A percentile compares a stretch with the other conserved stretches of the same genome.
Evolutionary conservation across 2,329 filamentous ascomycete species (phyloP).

Genomic region (Fonsecaea nubica): DNA sequence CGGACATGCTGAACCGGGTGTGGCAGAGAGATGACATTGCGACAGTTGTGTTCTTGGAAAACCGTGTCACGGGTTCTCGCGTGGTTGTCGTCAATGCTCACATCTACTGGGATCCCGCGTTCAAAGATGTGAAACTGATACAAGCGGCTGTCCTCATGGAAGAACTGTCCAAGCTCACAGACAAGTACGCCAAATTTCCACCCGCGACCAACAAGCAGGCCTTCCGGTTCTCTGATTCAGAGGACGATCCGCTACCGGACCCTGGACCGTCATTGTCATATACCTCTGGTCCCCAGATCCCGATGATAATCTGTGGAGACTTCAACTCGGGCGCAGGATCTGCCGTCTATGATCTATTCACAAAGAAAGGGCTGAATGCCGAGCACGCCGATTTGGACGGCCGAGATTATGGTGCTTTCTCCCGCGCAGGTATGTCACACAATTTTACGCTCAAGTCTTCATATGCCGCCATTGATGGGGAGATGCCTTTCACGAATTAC

Average conservation of each 20-base stretch:
- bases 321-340: constrained; percentile 91
- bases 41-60: constrained; percentile 90
- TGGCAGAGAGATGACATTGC: constrained; percentile 99
- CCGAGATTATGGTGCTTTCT: constrained; percentile 91
- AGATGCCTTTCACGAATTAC: constrained; percentile 95
- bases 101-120: constrained; percentile 89
- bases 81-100: constrained; percentile 94
- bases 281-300: constrained; percentile 82
- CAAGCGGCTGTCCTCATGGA: constrained; percentile 97
- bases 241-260: constrained; percentile 64
- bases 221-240: constrained; percentile 59
- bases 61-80: constrained; percentile 84
- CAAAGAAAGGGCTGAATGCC: constrained; percentile 76
- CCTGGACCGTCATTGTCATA: constrained; percentile 87
- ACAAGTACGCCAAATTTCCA: constrained; percentile 81
- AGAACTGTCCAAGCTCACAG: constrained; percentile 81
- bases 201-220: constrained; percentile 78
- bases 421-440: constrained; percentile 87
- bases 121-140: constrained; percentile 93
- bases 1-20: constrained; percentile 97
- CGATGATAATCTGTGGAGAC: constrained; percentile 89
- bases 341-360: constrained; percentile 88
- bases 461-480: constrained; percentile 77
- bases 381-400: constrained; percentile 80
- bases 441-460: constrained; percentile 92